Evolutionary conservation across 1,284 basidiomycete species (phyloP).

Genomic region (Vanrija humicola): DNA sequence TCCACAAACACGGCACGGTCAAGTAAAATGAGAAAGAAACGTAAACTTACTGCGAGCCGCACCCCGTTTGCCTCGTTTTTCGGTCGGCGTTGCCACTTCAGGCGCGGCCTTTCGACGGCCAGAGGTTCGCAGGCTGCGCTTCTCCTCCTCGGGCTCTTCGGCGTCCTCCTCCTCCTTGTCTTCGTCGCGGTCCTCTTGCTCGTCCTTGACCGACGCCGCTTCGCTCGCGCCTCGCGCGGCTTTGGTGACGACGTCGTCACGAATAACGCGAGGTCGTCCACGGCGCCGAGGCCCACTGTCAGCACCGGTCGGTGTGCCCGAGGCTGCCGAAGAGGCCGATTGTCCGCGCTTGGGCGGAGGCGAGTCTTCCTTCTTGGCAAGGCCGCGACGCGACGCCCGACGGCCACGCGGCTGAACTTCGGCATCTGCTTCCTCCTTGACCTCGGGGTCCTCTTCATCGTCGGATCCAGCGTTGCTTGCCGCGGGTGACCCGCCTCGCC

Average conservation of each 20-base stretch:
- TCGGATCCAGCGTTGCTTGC: constrained; percentile 7
- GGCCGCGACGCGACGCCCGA: constrained; percentile 16
- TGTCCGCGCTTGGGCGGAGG: constrained; percentile 28
- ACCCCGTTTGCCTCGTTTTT: constrained; percentile 12
- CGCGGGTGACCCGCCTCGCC: constrained; percentile 15
- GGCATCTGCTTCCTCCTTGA: constrained; percentile 14
- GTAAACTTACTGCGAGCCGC: constrained; percentile 15
- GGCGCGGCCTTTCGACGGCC: constrained; percentile 19
- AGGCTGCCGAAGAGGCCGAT: constrained; percentile 28
- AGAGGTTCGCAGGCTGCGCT: constrained; percentile 23
- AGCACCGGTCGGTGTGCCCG: constrained; percentile 22
- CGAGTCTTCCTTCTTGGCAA: constrained; percentile 13
- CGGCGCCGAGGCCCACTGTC: constrained; percentile 10
- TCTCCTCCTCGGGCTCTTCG: constrained; percentile 25
- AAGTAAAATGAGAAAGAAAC: not conserved
- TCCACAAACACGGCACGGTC: not conserved
- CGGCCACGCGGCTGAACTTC: constrained; percentile 20
- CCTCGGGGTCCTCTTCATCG: constrained; percentile 5
- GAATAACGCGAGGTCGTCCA: constrained; percentile 21
- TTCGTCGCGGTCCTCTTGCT: constrained; percentile 22
- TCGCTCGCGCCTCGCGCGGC: constrained; percentile 29
- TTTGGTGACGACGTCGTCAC: constrained; percentile 38
- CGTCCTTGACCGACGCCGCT: constrained; percentile 28
- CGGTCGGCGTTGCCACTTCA: constrained; percentile 7
- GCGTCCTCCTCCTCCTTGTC: constrained; percentile 16